Conservation (phyloP, 2,329 filamentous ascomycete species). For the Talaromyces sp. region DNA sequence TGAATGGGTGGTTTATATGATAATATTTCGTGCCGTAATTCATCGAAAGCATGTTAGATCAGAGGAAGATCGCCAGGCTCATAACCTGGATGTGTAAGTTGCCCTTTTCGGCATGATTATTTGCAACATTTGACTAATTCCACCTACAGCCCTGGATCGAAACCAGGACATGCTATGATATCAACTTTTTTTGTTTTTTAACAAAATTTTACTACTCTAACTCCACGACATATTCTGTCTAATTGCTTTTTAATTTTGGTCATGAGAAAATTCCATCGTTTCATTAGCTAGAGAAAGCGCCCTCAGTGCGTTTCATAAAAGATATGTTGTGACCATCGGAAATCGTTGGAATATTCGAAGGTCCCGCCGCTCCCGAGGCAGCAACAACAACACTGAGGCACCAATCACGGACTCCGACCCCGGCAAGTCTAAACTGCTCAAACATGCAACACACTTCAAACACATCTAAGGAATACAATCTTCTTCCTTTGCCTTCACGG, state of each 20-base stretch:
- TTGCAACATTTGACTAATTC: background rate
- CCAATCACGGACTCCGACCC: background rate
- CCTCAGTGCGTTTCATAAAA: too few relatives aligned
- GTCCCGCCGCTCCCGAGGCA: background rate
- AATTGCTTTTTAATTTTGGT: background rate
- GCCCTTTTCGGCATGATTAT: background rate
- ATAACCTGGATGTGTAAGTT: slow-evolving; percentile 3
- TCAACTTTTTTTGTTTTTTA: background rate
- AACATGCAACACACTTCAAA: background rate
- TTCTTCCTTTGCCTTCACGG: too few relatives aligned
- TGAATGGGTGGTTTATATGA: background rate
- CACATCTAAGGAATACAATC: background rate
- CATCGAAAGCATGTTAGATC: slow-evolving; percentile 6
- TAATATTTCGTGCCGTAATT: background rate
- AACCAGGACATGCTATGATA: slow-evolving; percentile 5
- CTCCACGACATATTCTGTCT: background rate
- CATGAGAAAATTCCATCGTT: background rate
- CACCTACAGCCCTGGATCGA: background rate
- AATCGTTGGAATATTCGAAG: background rate
- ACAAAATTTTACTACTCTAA: too few relatives aligned
- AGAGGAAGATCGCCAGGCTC: slow-evolving; percentile 6
- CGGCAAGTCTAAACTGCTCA: background rate
- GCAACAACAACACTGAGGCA: background rate
- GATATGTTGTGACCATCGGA: background rate
- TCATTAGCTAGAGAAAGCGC: too few relatives aligned